phyloP scores from a whole-genome alignment of 208 protist genomes.

The Leishmania mexicana region DNA sequence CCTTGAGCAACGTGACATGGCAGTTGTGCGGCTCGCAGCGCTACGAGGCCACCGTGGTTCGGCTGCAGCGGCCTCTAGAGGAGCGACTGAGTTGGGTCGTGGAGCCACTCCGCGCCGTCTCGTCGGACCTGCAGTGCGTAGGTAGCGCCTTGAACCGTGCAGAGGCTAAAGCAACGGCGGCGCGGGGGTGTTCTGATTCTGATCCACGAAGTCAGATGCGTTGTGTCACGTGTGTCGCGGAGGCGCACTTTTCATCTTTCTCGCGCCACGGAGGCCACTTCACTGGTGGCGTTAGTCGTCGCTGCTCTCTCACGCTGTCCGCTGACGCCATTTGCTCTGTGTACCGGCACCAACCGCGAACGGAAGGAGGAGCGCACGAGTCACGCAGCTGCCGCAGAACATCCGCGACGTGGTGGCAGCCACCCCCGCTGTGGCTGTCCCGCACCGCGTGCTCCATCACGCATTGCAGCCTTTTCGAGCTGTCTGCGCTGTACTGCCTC shows the following conservation, averaged over 20 bases:
- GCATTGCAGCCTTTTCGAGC: constrained; percentile 14
- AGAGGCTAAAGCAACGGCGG: background rate
- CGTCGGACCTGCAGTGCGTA: background rate
- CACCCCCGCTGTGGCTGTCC: constrained; percentile 7
- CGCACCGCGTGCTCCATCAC: constrained; percentile 12
- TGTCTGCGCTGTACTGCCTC: background rate
- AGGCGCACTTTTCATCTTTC: background rate
- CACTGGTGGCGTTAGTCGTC: background rate
- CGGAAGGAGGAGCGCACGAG: background rate
- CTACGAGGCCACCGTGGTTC: constrained; percentile 10
- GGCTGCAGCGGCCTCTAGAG: background rate
- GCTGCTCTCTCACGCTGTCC: constrained; percentile 5
- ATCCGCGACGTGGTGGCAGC: constrained; percentile 22
- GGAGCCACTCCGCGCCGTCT: constrained; percentile 12
- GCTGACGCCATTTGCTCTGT: background rate
- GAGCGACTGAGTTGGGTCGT: constrained; percentile 12
- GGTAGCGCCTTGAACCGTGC: background rate
- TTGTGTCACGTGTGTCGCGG: background rate
- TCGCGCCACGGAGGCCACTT: background rate
- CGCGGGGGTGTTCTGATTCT: background rate
- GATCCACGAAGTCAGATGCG: background rate
- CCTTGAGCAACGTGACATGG: constrained; percentile 12
- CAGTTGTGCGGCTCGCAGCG: constrained; percentile 23
- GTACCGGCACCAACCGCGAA: background rate
- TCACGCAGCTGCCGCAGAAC: constrained; percentile 9